phyloP scores from a whole-genome alignment of 192 early-diverging fungal species.

The Coemansia brasiliensis region DNA sequence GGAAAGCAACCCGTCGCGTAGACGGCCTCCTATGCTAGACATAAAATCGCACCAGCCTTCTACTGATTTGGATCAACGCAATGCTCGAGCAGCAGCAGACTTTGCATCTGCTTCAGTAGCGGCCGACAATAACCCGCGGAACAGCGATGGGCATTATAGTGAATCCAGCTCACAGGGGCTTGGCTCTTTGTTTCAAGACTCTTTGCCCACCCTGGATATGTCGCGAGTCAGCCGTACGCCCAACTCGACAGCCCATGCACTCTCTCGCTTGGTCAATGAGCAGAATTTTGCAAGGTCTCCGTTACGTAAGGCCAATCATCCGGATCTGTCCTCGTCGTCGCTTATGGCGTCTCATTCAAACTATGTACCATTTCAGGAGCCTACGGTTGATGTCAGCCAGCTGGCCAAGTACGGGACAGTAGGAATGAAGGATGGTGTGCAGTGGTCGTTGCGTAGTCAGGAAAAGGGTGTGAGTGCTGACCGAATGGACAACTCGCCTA shows the following conservation, averaged over 20 bases:
- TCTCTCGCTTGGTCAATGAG: not conserved
- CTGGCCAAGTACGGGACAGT: slow-evolving; percentile 32
- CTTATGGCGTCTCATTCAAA: slow-evolving; percentile 9
- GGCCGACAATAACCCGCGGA: not conserved
- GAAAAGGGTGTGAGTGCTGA: slow-evolving; percentile 9
- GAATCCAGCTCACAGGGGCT: slow-evolving; percentile 32
- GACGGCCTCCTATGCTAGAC: slow-evolving; percentile 16
- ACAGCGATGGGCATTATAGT: not conserved
- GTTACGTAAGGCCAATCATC: not conserved
- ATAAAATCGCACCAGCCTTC: not conserved
- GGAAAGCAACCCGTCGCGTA: not conserved
- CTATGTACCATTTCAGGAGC: slow-evolving; percentile 55
- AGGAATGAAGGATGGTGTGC: slow-evolving; percentile 9
- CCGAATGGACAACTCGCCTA: slow-evolving; percentile 10
- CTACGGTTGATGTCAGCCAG: slow-evolving; percentile 38
- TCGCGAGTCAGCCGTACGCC: slow-evolving; percentile 12
- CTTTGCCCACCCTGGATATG: slow-evolving; percentile 15
- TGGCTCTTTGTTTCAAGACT: slow-evolving; percentile 42
- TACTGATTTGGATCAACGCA: slow-evolving; percentile 3
- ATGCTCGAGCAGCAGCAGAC: slow-evolving; percentile 10
- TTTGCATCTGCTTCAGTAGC: not conserved
- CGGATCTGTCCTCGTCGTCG: not conserved
- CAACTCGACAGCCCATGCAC: not conserved
- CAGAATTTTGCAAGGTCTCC: not conserved
- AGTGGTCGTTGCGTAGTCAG: slow-evolving; percentile 2